These are phyloP conservation scores for Geosmithia flava DNA, from an alignment of 2,329 filamentous ascomycete genomes.

Conservation along the genomic window DNA sequence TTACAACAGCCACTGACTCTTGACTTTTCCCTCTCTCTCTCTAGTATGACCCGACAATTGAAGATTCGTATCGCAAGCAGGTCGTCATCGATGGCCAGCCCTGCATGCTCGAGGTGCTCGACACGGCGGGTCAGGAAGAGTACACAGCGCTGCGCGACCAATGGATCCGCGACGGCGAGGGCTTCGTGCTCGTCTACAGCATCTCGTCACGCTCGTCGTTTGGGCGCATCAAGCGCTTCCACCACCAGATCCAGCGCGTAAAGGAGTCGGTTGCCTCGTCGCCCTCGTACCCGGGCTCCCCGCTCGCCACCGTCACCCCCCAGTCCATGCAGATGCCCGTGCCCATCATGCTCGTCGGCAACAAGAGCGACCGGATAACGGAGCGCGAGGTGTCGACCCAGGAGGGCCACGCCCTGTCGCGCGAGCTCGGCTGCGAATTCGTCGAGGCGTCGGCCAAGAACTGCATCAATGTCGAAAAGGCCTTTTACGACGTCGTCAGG, in stretches of 20 bases:
- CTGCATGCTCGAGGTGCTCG: slow-evolving; percentile 94
- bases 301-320: slow-evolving; percentile 45
- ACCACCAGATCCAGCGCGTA: slow-evolving; percentile 93
- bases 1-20: no score
- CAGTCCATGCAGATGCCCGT: slow-evolving; percentile 45
- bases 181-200: slow-evolving; percentile 95
- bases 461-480: slow-evolving; percentile 96
- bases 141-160: slow-evolving; percentile 94
- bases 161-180: slow-evolving; percentile 97
- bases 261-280: slow-evolving; percentile 80
- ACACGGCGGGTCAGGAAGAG: slow-evolving; percentile 96
- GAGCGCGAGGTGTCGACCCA: slow-evolving; percentile 95
- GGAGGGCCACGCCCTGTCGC: slow-evolving; percentile 82
- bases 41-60: slow-evolving; percentile 77
- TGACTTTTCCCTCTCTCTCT: background rate
- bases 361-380: slow-evolving; percentile 94
- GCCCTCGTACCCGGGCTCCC: slow-evolving; percentile 65
- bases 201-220: slow-evolving; percentile 96
- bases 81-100: slow-evolving; percentile 89
- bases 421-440: slow-evolving; percentile 89
- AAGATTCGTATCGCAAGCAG: slow-evolving; percentile 80
- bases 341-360: slow-evolving; percentile 95
- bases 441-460: slow-evolving; percentile 96
- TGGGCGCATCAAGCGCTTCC: slow-evolving; percentile 85
- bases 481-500: slow-evolving; percentile 93